Evolutionary conservation across 495 filamentous ascomycete genomes (phyloP).

Genomic region (Aspergillus avenaceus): DNA sequence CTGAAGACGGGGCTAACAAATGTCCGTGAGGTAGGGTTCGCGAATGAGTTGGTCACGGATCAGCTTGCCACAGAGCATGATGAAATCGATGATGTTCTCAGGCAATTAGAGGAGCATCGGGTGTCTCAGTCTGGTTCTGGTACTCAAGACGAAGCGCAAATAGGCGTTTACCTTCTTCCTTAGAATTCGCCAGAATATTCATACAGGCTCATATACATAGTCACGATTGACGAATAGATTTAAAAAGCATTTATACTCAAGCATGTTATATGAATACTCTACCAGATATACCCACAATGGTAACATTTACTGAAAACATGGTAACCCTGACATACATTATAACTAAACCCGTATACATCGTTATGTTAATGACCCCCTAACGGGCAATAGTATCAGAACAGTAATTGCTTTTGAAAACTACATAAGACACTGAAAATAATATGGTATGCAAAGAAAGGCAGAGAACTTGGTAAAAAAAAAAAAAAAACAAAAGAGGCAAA

Average conservation of each 20-base stretch:
- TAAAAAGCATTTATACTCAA: no score
- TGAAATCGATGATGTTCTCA: constrained; percentile 22
- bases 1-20: constrained; percentile 19
- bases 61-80: constrained; percentile 18
- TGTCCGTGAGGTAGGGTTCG: constrained; percentile 21
- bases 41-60: constrained; percentile 14
- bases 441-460: constrained; percentile 1
- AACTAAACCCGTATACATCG: not conserved
- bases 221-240: not conserved
- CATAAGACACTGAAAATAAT: not conserved
- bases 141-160: not conserved
- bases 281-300: not conserved
- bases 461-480: constrained; percentile 5
- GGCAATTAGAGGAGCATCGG: constrained; percentile 5
- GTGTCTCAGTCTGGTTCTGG: not conserved
- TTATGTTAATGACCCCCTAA: no score
- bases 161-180: constrained; percentile 21
- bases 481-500: no score
- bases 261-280: not conserved
- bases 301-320: no score
- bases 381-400: no score
- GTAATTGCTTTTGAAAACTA: constrained; percentile 3
- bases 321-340: not conserved
- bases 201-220: not conserved
- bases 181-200: constrained; percentile 8